These are phyloP conservation scores for Cutaneotrichosporon sp. DNA, from an alignment of 1,284 basidiomycete genomes.

Conservation along the genomic window DNA sequence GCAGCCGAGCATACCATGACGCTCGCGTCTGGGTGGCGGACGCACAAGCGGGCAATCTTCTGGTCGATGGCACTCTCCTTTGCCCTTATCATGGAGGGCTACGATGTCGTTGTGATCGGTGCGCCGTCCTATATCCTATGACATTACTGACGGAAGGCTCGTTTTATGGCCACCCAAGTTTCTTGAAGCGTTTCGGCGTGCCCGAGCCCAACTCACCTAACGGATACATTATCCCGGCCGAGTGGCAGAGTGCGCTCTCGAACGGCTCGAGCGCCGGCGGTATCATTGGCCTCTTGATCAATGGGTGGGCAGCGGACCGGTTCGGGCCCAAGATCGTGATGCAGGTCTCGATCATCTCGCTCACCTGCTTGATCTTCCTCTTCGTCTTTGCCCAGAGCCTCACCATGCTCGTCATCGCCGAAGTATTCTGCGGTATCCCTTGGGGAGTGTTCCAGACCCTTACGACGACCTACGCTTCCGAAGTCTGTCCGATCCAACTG, in stretches of 20 bases:
- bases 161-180: slow-evolving; percentile 52
- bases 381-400: slow-evolving; percentile 41
- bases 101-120: slow-evolving; percentile 11
- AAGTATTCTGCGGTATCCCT: slow-evolving; percentile 32
- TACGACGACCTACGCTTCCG: slow-evolving; percentile 49
- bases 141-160: slow-evolving; percentile 9
- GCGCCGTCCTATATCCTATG: too few relatives aligned
- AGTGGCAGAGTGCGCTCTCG: slow-evolving; percentile 31
- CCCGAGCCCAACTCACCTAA: background rate
- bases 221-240: slow-evolving; percentile 21
- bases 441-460: slow-evolving; percentile 35
- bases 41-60: slow-evolving; percentile 54
- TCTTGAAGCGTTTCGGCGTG: slow-evolving; percentile 35
- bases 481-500: slow-evolving; percentile 53
- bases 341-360: slow-evolving; percentile 36
- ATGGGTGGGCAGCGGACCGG: slow-evolving; percentile 30
- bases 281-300: slow-evolving; percentile 27
- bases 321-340: slow-evolving; percentile 34
- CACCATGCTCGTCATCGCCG: slow-evolving; percentile 31
- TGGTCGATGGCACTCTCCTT: slow-evolving; percentile 52
- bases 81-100: slow-evolving; percentile 33
- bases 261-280: slow-evolving; percentile 26
- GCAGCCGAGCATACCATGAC: background rate
- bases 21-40: slow-evolving; percentile 39
- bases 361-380: slow-evolving; percentile 46